phyloP scores from a whole-genome alignment of 805 yeast species.

The Wickerhamiella nectarea region DNA sequence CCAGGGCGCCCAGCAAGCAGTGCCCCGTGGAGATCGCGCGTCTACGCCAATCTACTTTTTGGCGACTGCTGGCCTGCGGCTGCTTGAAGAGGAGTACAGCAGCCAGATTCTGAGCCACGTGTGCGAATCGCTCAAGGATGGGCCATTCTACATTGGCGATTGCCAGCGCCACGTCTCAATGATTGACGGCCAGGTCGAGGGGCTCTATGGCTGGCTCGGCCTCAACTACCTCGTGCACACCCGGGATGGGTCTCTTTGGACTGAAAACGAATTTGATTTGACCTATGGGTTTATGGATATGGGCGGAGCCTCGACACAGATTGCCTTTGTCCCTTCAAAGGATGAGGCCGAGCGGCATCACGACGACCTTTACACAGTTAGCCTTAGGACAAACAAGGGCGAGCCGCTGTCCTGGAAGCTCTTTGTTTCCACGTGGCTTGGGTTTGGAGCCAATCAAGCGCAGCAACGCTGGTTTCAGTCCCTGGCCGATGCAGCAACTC shows the following conservation, averaged over 20 bases:
- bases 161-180: slow-evolving; percentile 67
- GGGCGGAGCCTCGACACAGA: slow-evolving; percentile 98
- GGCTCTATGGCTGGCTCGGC: slow-evolving; percentile 90
- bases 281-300: slow-evolving; percentile 92
- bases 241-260: slow-evolving; percentile 32
- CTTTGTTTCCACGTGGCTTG: slow-evolving; percentile 93
- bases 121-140: slow-evolving; percentile 41
- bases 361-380: slow-evolving; percentile 59
- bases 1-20: slow-evolving; percentile 50
- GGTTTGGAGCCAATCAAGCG: slow-evolving; percentile 95
- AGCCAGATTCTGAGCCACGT: slow-evolving; percentile 41
- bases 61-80: slow-evolving; percentile 95
- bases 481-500: slow-evolving; percentile 22
- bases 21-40: slow-evolving; percentile 46
- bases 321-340: slow-evolving; percentile 72
- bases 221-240: slow-evolving; percentile 57
- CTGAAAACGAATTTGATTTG: slow-evolving; percentile 15
- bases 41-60: slow-evolving; percentile 80
- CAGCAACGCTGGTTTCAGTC: slow-evolving; percentile 49
- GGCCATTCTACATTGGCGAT: slow-evolving; percentile 40
- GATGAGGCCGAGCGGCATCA: slow-evolving; percentile 49
- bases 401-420: slow-evolving; percentile 62
- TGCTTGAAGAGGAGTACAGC: slow-evolving; percentile 45
- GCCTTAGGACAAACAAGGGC: slow-evolving; percentile 59
- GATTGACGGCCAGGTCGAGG: slow-evolving; percentile 91